phyloP scores from a whole-genome alignment of 495 filamentous ascomycete genomes.

The Trichocladium antarcticum region DNA sequence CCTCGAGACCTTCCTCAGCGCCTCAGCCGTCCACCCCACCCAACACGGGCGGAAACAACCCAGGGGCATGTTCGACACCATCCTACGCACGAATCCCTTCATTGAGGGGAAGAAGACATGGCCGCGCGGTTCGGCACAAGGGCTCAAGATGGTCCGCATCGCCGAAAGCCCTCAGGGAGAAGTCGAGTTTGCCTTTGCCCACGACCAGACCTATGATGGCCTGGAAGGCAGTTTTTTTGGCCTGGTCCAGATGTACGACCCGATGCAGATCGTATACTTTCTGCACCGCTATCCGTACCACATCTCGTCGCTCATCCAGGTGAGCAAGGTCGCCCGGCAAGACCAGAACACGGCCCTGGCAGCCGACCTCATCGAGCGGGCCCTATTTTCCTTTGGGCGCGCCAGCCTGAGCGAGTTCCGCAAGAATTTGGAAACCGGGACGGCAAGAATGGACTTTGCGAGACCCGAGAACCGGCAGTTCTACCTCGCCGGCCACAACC shows the following conservation, averaged over 20 bases:
- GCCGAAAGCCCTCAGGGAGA: constrained; percentile 36
- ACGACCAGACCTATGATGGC: constrained; percentile 63
- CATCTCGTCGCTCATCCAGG: constrained; percentile 83
- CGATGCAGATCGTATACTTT: constrained; percentile 46
- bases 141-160: constrained; percentile 73
- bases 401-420: constrained; percentile 70
- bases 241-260: constrained; percentile 73
- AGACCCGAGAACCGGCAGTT: constrained; percentile 83
- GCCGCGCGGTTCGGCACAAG: constrained; percentile 70
- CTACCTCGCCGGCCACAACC: constrained; percentile 80
- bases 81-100: constrained; percentile 65
- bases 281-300: constrained; percentile 57
- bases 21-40: constrained; percentile 35
- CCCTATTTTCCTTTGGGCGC: constrained; percentile 85
- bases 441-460: constrained; percentile 65
- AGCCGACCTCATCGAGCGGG: constrained; percentile 80
- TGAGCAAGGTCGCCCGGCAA: constrained; percentile 82
- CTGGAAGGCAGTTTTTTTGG: constrained; percentile 65
- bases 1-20: constrained; percentile 59
- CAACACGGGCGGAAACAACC: constrained; percentile 25
- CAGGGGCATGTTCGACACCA: constrained; percentile 47
- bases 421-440: constrained; percentile 62
- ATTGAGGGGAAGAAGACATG: constrained; percentile 86
- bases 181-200: constrained; percentile 61
- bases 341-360: constrained; percentile 76